Base-by-base conservation (phyloP, 768 basidiomycete genomes). In the Gymnopilus dilepis region DNA sequence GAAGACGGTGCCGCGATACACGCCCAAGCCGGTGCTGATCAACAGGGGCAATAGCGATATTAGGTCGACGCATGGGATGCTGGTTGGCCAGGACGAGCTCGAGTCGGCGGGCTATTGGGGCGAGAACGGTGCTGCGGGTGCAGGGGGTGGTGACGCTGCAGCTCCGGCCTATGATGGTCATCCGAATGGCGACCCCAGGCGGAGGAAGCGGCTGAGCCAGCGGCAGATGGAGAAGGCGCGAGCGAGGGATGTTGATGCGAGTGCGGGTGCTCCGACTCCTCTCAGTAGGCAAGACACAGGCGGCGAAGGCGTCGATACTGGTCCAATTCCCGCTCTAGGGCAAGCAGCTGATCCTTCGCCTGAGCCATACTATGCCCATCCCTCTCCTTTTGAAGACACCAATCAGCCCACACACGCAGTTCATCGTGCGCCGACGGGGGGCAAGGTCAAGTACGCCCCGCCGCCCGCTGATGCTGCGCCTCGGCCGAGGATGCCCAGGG, bases 191-290 rank as follows among this genome's bases (percentile, higher is more conserved):
- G 55, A 26, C 31, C 40, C 22, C 41, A 15, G 51, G 13, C 33
- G 57, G 30, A 40, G 19, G 15, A 43, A 65, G 22, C 31, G 63
- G 43, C 33, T 63, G 55, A 69, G 66, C 30, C 61, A 59, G 64
- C 60, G 68, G 17, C 68, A 69, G 65, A 43, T 63, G 60, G 70
- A 69, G 59, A 71, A 69, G 50, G 43, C 43, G 1, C 43, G 21
- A 1, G 22, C 7, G 21, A 6, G 33, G 12, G 43, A 13, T 6
- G 40, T 4, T 41, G 6, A n/a, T n/a, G 6, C 4, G 4, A 17
- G 15, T 41, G 40, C 15, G 4, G 40, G 40, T 41, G 40, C 8
- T 34, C 33, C 33, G 33, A 12, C 33, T 34, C 33, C 34, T 37
- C 11, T 47, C 9, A 26, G 8, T 12, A 12, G 8, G 5, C 43